Percentiles rank a stretch among this genome's conserved stretches.
phyloP scores from a whole-genome alignment of 2,329 filamentous ascomycete genomes.

The Phialocephala sp. region DNA sequence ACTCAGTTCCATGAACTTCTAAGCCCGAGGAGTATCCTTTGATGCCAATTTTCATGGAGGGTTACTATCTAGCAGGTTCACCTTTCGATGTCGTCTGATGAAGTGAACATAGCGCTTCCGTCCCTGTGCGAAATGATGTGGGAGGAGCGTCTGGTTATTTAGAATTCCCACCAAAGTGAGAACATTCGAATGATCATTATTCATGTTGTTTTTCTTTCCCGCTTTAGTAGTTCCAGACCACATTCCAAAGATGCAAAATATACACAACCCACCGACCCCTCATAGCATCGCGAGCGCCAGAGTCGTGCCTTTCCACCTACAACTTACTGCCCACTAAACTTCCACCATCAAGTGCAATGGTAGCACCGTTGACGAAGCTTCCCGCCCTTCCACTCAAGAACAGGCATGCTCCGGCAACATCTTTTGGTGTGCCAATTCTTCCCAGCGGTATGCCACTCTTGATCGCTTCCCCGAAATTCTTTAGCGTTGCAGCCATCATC shows the following conservation, averaged over 20 bases:
- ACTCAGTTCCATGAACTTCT: background rate
- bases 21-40: background rate
- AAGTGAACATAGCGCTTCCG: background rate
- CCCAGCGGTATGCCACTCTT: constrained; percentile 66
- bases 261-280: background rate
- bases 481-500: constrained; percentile 75
- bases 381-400: constrained; percentile 73
- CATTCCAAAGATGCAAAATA: background rate
- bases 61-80: background rate
- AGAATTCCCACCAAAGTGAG: background rate
- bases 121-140: background rate
- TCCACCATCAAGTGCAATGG: constrained; percentile 67
- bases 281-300: background rate
- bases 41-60: too few relatives aligned
- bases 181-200: background rate
- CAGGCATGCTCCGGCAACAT: constrained; percentile 74
- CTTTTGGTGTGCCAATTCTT: constrained; percentile 69
- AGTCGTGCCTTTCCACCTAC: constrained; percentile 36
- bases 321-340: constrained; percentile 53
- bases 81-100: too few relatives aligned
- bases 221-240: background rate
- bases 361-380: constrained; percentile 68
- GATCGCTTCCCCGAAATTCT: constrained; percentile 61
- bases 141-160: background rate
- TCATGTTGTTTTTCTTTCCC: background rate